Conservation (phyloP, 2,329 filamentous ascomycete genomes). For the Sporothrix protearum region DNA sequence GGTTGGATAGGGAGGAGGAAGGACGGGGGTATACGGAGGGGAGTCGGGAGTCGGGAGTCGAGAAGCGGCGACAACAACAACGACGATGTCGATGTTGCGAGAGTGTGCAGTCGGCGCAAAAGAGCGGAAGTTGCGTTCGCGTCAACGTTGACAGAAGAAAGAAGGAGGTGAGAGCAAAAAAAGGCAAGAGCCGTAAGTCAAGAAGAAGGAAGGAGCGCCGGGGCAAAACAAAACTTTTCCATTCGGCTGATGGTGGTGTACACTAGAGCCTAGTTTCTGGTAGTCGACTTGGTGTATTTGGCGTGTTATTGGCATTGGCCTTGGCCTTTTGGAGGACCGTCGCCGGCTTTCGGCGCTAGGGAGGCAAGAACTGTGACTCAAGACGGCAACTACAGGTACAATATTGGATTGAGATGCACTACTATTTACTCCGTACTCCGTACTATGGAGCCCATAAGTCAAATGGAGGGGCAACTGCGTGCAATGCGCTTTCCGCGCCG, state of each 20-base stretch:
- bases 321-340: background rate
- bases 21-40: background rate
- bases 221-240: constrained; percentile 19
- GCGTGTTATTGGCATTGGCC: background rate
- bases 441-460: background rate
- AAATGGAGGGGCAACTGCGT: constrained; percentile 8
- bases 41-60: background rate
- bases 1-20: background rate
- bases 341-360: constrained; percentile 17
- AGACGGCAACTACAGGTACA: background rate
- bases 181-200: background rate
- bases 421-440: background rate
- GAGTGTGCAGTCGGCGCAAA: background rate
- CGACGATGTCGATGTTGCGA: background rate
- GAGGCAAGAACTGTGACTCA: constrained; percentile 9
- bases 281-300: background rate
- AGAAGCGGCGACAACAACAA: background rate
- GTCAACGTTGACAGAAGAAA: background rate
- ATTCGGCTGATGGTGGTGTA: constrained; percentile 4
- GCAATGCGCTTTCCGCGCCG: constrained; percentile 4
- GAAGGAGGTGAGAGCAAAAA: background rate
- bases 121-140: background rate
- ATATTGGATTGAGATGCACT: constrained; percentile 1
- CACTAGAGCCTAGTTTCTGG: background rate
- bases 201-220: background rate